phyloP scores from a whole-genome alignment of 495 filamentous ascomycete species.

The Penicillium paradoxum region DNA sequence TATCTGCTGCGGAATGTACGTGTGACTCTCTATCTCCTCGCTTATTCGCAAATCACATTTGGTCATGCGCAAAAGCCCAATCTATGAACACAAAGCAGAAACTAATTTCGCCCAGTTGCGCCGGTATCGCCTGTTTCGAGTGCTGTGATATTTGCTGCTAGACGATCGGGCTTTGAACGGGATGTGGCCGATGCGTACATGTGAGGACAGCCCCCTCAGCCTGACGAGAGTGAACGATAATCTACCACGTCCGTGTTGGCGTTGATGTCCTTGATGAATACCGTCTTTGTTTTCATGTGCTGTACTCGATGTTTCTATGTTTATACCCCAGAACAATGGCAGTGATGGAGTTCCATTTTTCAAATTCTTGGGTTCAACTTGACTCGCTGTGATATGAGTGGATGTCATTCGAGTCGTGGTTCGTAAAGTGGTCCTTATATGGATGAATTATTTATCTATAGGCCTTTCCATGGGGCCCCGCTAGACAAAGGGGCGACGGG shows the following conservation, averaged over 20 bases:
- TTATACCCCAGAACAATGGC: constrained; percentile 11
- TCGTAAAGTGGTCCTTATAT: not conserved
- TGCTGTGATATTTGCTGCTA: constrained; percentile 46
- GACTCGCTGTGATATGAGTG: not conserved
- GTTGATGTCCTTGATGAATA: not conserved
- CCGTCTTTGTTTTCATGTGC: not conserved
- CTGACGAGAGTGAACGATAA: too few species aligned
- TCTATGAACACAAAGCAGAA: constrained; percentile 2
- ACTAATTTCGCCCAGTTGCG: constrained; percentile 28
- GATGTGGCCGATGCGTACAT: not conserved
- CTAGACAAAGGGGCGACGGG: constrained; percentile 6
- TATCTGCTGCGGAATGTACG: constrained; percentile 45
- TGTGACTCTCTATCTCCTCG: not conserved
- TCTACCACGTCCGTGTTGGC: not conserved
- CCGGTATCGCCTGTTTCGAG: constrained; percentile 42
- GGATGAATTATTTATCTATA: not conserved
- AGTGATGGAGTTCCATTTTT: constrained; percentile 8
- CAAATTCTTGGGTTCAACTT: not conserved
- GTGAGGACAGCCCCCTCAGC: too few species aligned
- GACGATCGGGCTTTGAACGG: not conserved
- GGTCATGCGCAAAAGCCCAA: not conserved
- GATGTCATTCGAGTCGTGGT: not conserved
- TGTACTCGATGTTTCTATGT: not conserved
- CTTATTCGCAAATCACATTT: not conserved
- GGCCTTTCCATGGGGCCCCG: too few species aligned